A percentile compares a stretch with the other conserved stretches of the same genome.
phyloP scores from a whole-genome alignment of 345 rosid species.

The Noccaea caerulescens region DNA sequence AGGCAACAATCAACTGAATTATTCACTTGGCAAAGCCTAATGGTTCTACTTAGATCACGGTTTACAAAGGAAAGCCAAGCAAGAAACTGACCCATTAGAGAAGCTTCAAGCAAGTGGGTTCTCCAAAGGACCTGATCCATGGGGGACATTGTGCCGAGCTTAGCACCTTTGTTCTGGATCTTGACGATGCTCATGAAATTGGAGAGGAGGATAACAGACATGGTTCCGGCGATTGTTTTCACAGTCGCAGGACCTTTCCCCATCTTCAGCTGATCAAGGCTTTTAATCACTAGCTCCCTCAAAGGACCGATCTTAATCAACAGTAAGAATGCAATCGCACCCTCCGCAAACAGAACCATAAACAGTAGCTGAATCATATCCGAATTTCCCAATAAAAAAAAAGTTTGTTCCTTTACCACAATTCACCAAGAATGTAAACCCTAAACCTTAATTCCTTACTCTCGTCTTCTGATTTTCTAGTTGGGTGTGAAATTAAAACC shows the following conservation, averaged over 20 bases:
- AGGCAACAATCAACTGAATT: neutral
- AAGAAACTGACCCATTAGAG: constrained; percentile 69
- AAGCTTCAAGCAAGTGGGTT: constrained; percentile 96
- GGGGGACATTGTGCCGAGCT: constrained; percentile 98
- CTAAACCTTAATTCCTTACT: constrained; percentile 15
- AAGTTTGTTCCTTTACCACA: constrained; percentile 32
- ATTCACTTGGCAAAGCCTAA: neutral
- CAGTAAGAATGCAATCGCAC: constrained; percentile 64
- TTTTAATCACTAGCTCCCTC: constrained; percentile 88
- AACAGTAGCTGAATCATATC: constrained; percentile 87
- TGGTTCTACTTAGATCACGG: neutral
- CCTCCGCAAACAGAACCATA: constrained; percentile 81
- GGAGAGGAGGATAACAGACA: constrained; percentile 82
- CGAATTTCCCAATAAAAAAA: neutral
- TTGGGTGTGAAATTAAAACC: constrained; percentile 12
- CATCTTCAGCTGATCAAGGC: constrained; percentile 82
- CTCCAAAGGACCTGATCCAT: constrained; percentile 99
- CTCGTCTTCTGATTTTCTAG: neutral
- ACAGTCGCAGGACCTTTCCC: constrained; percentile 96
- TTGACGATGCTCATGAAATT: constrained; percentile 83
- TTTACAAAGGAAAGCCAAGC: neutral
- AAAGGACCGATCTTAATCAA: constrained; percentile 85
- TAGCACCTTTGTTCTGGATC: constrained; percentile 98
- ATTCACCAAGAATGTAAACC: constrained; percentile 16
- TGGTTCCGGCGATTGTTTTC: constrained; percentile 89